Conservation (phyloP, 2,329 filamentous ascomycete species). For the Chaetothyriales sp. region DNA sequence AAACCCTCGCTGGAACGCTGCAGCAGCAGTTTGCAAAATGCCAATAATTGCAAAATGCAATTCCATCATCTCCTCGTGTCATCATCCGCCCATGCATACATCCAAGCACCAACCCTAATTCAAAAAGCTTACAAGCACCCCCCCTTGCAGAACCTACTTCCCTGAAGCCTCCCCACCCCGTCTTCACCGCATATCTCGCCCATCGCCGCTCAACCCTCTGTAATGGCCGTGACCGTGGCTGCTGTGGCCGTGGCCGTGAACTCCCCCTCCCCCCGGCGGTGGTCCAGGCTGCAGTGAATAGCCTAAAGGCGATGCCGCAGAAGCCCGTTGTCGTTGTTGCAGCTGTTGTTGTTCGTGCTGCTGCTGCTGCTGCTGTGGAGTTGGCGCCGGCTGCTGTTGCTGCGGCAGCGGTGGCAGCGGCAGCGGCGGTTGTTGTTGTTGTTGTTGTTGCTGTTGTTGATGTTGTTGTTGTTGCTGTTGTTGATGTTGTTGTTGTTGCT, state of each 20-base stretch:
- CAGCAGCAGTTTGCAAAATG: too few species aligned
- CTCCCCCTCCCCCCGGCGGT: too few species aligned
- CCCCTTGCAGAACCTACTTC: too few species aligned
- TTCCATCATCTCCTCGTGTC: neutral
- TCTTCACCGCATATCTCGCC: neutral
- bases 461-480: constrained; percentile 16
- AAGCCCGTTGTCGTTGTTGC: constrained; percentile 9
- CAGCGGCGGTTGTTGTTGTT: constrained; percentile 1
- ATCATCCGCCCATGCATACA: neutral
- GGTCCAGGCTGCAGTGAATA: neutral
- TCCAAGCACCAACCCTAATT: neutral
- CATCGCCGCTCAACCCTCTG: neutral
- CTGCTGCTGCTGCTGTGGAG: constrained; percentile 6
- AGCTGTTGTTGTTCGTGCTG: constrained; percentile 10
- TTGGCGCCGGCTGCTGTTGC: constrained; percentile 6
- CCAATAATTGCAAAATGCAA: too few species aligned
- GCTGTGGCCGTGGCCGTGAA: neutral
- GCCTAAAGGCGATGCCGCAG: neutral
- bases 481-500: neutral
- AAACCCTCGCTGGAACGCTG: too few species aligned
- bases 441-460: constrained; percentile 6
- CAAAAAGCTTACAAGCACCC: neutral
- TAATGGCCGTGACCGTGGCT: neutral
- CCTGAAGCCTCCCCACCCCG: neutral
- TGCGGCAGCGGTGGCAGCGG: constrained; percentile 6